Evolutionary conservation across 495 filamentous ascomycete species (phyloP), one percentile per base, ranked within the genome.

Genomic region (Neurospora africana): DNA sequence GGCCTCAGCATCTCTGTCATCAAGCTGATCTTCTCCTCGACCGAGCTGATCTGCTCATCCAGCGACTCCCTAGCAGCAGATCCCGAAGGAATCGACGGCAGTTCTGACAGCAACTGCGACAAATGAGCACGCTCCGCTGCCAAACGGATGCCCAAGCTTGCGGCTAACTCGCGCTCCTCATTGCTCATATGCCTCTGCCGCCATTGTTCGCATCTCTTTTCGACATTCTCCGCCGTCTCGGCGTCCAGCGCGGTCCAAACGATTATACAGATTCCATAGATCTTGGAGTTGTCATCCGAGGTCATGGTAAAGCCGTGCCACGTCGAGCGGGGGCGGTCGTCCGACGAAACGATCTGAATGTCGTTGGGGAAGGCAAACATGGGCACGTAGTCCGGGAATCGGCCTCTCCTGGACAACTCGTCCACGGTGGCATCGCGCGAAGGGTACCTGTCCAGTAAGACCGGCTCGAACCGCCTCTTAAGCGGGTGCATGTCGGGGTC

Each of bases 281-380:
- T 85, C 76, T 93, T 94, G 47, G 93, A 92, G 74, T 92, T 94
- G 78, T 98, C 95, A 40, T 91, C 90, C 53, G 90, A 92, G 5
- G 95, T 99, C 95, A 99, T 98, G 72, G 92, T 93, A 79, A 98
- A 99, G 53, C 95, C 95, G 84, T 99, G 95, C 95, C 95, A 99
- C 27, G 95, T 97, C 58, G 95, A 91, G 70, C 94, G 86, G 2
- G 95, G 95, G 73, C 93, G 87, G 78, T 98, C 94, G 77, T 99
- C 95, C 2, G 93, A 93, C 10, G 95, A 97, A 9, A 98, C 92
- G 69, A 99, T 95, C 71, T 93, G 93, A 76, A 99, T 93, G 81
- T 99, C 95, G 80, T 99, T 97, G 36, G 95, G 95, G 77, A 98
- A 99, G 27, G 95, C 94, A 77, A 98, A 99, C 95, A 99, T 98